Conservation (phyloP, 2,329 filamentous ascomycete species). For the Apiospora koreana region DNA sequence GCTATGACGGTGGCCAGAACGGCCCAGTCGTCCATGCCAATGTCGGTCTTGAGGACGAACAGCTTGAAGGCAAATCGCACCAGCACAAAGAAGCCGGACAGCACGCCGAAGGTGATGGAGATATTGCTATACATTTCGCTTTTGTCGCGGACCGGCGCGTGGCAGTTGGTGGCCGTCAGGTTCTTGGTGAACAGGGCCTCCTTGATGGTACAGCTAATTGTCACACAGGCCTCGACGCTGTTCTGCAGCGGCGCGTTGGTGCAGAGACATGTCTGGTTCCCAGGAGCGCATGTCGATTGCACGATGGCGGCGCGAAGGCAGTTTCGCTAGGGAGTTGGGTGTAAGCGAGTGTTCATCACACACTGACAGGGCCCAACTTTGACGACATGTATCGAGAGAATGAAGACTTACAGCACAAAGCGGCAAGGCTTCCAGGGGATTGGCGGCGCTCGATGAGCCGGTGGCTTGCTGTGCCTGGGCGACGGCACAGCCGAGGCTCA, state of each 20-base stretch:
- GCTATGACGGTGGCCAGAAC: slow-evolving; percentile 29
- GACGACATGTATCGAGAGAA: neutral
- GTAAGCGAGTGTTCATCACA: neutral
- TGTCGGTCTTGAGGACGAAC: slow-evolving; percentile 30
- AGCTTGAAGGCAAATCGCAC: slow-evolving; percentile 42
- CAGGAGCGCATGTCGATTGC: slow-evolving; percentile 27
- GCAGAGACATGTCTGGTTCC: slow-evolving; percentile 35
- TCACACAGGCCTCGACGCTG: slow-evolving; percentile 30
- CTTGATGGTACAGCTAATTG: slow-evolving; percentile 29
- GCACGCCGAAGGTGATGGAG: slow-evolving; percentile 32
- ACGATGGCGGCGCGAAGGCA: slow-evolving; percentile 28
- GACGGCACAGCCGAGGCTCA: neutral
- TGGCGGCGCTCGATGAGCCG: neutral
- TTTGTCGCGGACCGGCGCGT: slow-evolving; percentile 31
- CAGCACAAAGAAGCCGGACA: slow-evolving; percentile 42
- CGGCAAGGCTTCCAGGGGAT: slow-evolving; percentile 25
- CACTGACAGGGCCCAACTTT: neutral
- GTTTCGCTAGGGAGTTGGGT: slow-evolving; percentile 19
- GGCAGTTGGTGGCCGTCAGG: slow-evolving; percentile 28
- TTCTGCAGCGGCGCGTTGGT: slow-evolving; percentile 27
- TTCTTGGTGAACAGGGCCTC: slow-evolving; percentile 28
- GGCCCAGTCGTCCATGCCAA: slow-evolving; percentile 42
- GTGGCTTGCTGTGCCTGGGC: neutral
- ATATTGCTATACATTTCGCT: slow-evolving; percentile 36
- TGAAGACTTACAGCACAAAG: slow-evolving; percentile 32